Conservation (phyloP, 2,329 filamentous ascomycete genomes). For the Aspergillus pseudoviridinutans region DNA sequence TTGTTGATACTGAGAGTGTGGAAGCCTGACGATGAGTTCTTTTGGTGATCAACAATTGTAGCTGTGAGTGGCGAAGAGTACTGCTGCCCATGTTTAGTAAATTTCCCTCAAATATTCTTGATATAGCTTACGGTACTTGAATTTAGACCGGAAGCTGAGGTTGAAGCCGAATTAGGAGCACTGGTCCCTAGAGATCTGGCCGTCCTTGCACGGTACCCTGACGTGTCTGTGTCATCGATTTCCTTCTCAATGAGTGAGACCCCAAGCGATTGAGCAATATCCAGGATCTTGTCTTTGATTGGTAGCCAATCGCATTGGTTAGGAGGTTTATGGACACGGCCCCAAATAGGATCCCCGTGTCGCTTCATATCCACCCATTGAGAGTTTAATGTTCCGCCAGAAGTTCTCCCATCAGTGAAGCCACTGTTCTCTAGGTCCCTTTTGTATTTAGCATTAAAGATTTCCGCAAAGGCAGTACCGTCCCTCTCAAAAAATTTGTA, state of each 20-base stretch:
- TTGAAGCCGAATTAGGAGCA: background rate
- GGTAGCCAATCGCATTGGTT: slow-evolving; percentile 13
- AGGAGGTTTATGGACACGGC: slow-evolving; percentile 17
- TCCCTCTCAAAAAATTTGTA: slow-evolving; percentile 20
- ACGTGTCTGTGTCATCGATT: slow-evolving; percentile 10
- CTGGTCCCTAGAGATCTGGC: background rate
- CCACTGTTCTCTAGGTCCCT: slow-evolving; percentile 17
- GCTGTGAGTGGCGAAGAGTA: background rate
- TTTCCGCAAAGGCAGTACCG: slow-evolving; percentile 3
- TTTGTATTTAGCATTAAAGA: slow-evolving; percentile 28
- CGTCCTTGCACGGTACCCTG: background rate
- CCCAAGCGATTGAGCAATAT: slow-evolving; percentile 4
- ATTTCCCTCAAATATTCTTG: too few species aligned
- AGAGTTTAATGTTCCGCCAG: slow-evolving; percentile 6
- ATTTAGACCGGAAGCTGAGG: too few species aligned
- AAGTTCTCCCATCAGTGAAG: slow-evolving; percentile 7
- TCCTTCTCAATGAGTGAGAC: slow-evolving; percentile 7
- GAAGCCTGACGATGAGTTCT: background rate
- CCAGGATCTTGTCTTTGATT: slow-evolving; percentile 9
- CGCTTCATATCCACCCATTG: slow-evolving; percentile 23
- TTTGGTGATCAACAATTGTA: background rate
- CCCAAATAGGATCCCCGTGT: slow-evolving; percentile 18
- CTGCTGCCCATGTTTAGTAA: background rate
- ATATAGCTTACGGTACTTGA: background rate
- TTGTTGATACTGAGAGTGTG: background rate